These are phyloP conservation scores for Mucor piriformis DNA, from an alignment of 371 early-diverging fungal species.

Conservation along the genomic window DNA sequence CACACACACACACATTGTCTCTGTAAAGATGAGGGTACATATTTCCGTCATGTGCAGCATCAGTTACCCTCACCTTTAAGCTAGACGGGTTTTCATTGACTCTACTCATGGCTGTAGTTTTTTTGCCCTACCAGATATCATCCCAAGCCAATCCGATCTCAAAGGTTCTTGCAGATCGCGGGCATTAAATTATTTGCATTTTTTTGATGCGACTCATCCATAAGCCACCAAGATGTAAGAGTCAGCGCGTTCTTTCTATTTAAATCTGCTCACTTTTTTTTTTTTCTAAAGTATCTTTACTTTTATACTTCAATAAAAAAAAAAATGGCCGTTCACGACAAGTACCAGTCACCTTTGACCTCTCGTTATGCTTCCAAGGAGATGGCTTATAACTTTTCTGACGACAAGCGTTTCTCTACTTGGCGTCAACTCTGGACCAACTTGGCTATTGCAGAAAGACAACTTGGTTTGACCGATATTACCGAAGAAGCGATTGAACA, in stretches of 20 bases:
- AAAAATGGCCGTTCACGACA: conserved; percentile 55
- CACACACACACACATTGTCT: no score
- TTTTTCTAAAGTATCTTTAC: background rate
- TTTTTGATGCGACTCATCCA: background rate
- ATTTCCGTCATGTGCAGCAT: no score
- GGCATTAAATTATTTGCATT: no score
- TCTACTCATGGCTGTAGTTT: no score
- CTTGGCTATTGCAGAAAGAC: conserved; percentile 91
- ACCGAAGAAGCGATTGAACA: conserved; percentile 86
- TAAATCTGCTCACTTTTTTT: conserved; percentile 4
- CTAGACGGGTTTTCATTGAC: no score
- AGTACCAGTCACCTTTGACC: conserved; percentile 92
- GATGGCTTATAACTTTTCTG: conserved; percentile 96
- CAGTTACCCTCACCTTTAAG: background rate
- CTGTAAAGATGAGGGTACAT: no score
- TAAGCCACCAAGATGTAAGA: conserved; percentile 18
- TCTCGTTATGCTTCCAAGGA: conserved; percentile 97
- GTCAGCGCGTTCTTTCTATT: conserved; percentile 1
- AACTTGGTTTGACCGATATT: conserved; percentile 87
- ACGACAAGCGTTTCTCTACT: conserved; percentile 91
- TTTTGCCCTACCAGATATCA: no score
- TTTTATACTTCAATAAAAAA: background rate
- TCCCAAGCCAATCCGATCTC: no score
- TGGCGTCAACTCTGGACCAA: conserved; percentile 96
- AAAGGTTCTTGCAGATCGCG: no score